A percentile compares a stretch with the other conserved stretches of the same genome.
phyloP scores from a whole-genome alignment of 495 filamentous ascomycete species.

The Wilcoxina mikolae region DNA sequence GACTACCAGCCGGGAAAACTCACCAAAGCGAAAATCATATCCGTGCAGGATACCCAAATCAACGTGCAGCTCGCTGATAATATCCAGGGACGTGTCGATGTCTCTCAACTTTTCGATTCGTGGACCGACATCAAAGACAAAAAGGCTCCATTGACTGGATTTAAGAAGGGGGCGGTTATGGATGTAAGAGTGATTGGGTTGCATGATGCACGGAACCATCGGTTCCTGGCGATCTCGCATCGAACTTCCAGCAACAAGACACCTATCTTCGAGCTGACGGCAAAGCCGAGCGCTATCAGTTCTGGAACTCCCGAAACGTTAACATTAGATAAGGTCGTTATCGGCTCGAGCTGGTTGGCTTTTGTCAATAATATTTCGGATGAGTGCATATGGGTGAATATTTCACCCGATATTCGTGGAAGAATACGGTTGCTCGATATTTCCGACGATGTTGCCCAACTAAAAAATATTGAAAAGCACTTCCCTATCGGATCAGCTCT shows the following conservation, averaged over 20 bases:
- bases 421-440: slow-evolving; percentile 66
- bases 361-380: slow-evolving; percentile 79
- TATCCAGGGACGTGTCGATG: slow-evolving; percentile 76
- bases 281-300: slow-evolving; percentile 51
- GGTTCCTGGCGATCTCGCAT: slow-evolving; percentile 83
- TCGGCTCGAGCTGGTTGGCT: slow-evolving; percentile 54
- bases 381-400: slow-evolving; percentile 69
- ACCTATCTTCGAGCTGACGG: slow-evolving; percentile 77
- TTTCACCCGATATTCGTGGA: slow-evolving; percentile 82
- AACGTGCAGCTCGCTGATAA: slow-evolving; percentile 84
- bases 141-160: slow-evolving; percentile 59
- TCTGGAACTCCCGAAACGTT: slow-evolving; percentile 36
- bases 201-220: slow-evolving; percentile 78
- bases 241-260: slow-evolving; percentile 46
- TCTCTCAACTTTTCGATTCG: slow-evolving; percentile 73
- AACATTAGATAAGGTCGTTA: slow-evolving; percentile 56
- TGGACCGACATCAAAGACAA: slow-evolving; percentile 74
- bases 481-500: slow-evolving; percentile 83
- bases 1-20: slow-evolving; percentile 61
- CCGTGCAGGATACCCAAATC: slow-evolving; percentile 75
- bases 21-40: slow-evolving; percentile 62
- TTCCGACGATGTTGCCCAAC: slow-evolving; percentile 63
- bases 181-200: slow-evolving; percentile 67
- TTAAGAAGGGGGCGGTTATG: slow-evolving; percentile 54
- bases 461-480: slow-evolving; percentile 60